phyloP scores from a whole-genome alignment of 2,329 filamentous ascomycete species.

The Fusarium verrucosum region DNA sequence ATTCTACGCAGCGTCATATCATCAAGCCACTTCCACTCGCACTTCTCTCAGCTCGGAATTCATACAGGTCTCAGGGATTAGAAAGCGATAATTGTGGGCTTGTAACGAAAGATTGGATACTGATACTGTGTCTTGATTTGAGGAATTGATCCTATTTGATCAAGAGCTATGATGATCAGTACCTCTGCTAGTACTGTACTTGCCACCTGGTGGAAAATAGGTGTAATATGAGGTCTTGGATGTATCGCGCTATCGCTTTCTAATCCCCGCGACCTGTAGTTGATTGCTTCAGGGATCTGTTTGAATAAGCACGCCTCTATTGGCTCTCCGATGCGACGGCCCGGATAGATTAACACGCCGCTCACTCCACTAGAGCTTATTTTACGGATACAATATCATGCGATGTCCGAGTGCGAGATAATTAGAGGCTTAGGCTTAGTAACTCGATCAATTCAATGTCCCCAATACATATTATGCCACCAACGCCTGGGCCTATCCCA shows the following conservation, averaged over 20 bases:
- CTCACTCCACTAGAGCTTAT: constrained; percentile 17
- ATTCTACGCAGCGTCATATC: constrained; percentile 25
- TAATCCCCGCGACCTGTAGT: too few species aligned
- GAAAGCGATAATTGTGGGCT: too few species aligned
- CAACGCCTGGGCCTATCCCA: constrained; percentile 33
- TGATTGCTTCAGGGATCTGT: constrained; percentile 9
- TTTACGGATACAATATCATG: neutral
- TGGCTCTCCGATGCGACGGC: constrained; percentile 21
- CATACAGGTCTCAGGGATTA: too few species aligned
- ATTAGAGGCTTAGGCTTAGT: neutral
- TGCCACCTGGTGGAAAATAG: too few species aligned
- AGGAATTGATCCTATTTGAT: too few species aligned
- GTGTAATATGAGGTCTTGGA: too few species aligned
- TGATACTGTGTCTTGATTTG: too few species aligned
- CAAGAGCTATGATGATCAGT: too few species aligned
- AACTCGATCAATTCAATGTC: neutral
- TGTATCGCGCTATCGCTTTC: too few species aligned
- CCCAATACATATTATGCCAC: constrained; percentile 14
- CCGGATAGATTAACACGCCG: constrained; percentile 32
- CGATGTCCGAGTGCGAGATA: constrained; percentile 24
- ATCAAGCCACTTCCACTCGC: constrained; percentile 29
- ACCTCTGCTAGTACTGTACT: too few species aligned
- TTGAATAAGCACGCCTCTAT: constrained; percentile 38
- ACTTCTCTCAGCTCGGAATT: constrained; percentile 8
- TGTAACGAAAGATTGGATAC: too few species aligned